Base-by-base conservation (phyloP, 371 early-diverging fungal species). In the Mucor lusitanicus region DNA sequence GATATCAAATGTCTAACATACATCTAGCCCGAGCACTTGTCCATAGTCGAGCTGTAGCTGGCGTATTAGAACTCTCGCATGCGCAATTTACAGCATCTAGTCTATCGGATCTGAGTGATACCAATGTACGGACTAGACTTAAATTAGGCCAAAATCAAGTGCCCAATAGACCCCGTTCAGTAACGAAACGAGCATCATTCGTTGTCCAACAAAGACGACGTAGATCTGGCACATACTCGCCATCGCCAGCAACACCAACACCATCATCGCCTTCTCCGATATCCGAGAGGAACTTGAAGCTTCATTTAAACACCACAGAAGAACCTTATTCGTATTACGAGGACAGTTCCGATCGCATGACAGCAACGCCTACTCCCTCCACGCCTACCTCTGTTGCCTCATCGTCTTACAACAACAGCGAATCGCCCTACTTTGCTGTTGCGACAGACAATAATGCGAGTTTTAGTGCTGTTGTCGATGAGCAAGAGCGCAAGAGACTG, bases 21-120 rank as follows among this genome's bases (percentile, higher is more conserved):
- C 13, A 37, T 37, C 11, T 57, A 85, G 90, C 91, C 19, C 84
- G 90, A 65, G 88, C 89, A 32, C 76, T 91, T 30, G 90, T 91
- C 30, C 91, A 91, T 64, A 90, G 91, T 64, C 77, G 89, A 65
- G 80, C 88, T 4, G 89, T 91, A 12, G 88, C 86, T 11, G 70
- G 75, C 32, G 61, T 87, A 30, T 80, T 89, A 61, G 82, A 89
- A 69, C 75, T 82, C 61, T 74, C 78, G 37, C 79, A 85, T 74
- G 83, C 82, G 23, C 84, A 83, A 40, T 68, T 87, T 59, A 83
- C 82, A 39, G 81, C 83, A 6, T 81, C 87, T 30, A 79, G 68
- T 25, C 54, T 78, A 46, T 72, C 72, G 13, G 80, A 83, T 56
- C 42, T 81, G 17, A 78, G 78, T 59, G 83, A 83, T 37, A 44